phyloP scores from a whole-genome alignment of 2,329 filamentous ascomycete species.

The Mollisiaceae sp. region DNA sequence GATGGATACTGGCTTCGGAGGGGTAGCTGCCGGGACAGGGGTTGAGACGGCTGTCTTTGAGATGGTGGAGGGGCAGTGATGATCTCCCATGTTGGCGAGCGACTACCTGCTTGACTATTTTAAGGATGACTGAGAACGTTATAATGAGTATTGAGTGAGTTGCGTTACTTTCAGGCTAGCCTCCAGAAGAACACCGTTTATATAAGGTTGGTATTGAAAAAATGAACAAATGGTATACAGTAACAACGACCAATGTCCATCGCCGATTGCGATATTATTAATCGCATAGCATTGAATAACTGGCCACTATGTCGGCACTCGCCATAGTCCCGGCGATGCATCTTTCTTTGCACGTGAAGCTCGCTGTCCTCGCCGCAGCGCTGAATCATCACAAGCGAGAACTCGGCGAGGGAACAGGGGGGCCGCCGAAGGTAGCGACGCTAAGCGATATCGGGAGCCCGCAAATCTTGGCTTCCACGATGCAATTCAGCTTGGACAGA shows the following conservation, averaged over 20 bases:
- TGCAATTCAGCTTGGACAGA: not conserved
- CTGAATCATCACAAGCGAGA: constrained; percentile 14
- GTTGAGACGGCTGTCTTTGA: not conserved
- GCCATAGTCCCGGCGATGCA: not conserved
- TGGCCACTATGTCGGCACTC: not conserved
- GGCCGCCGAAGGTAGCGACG: not conserved
- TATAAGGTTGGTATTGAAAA: not conserved
- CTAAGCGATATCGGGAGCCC: not conserved
- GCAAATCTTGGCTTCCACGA: constrained; percentile 9
- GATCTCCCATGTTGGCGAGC: constrained; percentile 4
- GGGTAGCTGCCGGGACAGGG: not conserved
- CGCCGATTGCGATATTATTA: not conserved
- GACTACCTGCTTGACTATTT: not conserved
- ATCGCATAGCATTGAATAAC: not conserved
- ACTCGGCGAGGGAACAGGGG: constrained; percentile 6
- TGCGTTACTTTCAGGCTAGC: no score
- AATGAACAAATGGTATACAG: not conserved
- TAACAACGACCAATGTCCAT: not conserved
- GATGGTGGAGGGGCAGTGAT: constrained; percentile 13
- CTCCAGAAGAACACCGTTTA: not conserved
- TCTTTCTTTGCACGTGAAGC: not conserved
- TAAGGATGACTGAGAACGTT: not conserved
- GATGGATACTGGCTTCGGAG: not conserved
- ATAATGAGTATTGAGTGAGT: no score
- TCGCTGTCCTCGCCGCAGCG: constrained; percentile 1